A percentile compares a stretch with the other conserved stretches of the same genome.
phyloP scores from a whole-genome alignment of 805 yeast genomes.

The Yamadazyma tumulicola region DNA sequence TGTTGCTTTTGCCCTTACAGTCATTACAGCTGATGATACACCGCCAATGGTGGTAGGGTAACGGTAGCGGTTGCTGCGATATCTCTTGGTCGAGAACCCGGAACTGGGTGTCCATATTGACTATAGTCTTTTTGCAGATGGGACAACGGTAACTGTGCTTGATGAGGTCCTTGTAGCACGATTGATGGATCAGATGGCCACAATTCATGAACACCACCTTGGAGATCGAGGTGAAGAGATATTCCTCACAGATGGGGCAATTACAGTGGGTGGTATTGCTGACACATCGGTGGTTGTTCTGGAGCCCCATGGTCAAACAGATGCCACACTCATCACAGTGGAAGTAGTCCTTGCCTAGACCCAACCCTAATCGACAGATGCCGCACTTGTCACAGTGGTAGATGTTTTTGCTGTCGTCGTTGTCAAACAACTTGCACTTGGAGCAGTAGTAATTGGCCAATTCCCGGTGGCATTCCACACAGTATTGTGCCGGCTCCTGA shows the following conservation, averaged over 20 bases:
- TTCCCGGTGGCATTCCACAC: constrained; percentile 62
- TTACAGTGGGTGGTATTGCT: constrained; percentile 85
- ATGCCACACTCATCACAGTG: constrained; percentile 90
- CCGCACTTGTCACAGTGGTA: constrained; percentile 94
- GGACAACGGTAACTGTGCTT: constrained; percentile 89
- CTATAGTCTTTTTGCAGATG: constrained; percentile 76
- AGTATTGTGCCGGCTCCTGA: constrained; percentile 68
- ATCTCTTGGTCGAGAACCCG: constrained; percentile 84
- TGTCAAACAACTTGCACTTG: constrained; percentile 78
- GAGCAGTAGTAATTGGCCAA: constrained; percentile 77
- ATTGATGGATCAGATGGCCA: constrained; percentile 91
- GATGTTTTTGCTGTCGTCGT: constrained; percentile 71
- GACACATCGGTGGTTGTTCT: constrained; percentile 76
- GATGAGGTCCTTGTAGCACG: constrained; percentile 78
- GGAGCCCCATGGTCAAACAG: constrained; percentile 77
- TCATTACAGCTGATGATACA: constrained; percentile 80
- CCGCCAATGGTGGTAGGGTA: constrained; percentile 73
- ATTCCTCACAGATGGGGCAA: constrained; percentile 92
- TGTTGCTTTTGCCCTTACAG: constrained; percentile 77
- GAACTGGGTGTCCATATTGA: constrained; percentile 86
- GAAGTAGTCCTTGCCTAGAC: constrained; percentile 83
- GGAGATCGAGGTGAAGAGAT: constrained; percentile 75
- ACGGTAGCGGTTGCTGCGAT: constrained; percentile 69
- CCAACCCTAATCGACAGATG: constrained; percentile 85
- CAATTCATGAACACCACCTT: constrained; percentile 90